These are phyloP conservation scores for Coelastrella sp. DNA, from an alignment of 139 green algal species.

Conservation along the genomic window DNA sequence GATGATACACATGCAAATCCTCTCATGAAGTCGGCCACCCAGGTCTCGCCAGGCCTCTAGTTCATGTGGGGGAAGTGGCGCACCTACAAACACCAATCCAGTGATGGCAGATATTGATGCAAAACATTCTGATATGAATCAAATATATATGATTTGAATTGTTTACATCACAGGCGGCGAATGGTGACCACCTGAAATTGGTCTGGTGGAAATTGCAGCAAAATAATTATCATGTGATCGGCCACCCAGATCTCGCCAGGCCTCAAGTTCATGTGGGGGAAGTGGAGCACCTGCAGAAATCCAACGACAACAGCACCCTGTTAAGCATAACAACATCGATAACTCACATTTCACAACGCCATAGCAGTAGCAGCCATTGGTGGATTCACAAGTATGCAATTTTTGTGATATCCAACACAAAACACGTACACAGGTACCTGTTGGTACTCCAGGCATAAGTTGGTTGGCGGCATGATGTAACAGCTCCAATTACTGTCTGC, in stretches of 20 bases:
- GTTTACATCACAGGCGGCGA: no score
- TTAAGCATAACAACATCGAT: no score
- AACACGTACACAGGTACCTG: not conserved
- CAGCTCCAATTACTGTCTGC: slow-evolving; percentile 53
- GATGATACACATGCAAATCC: slow-evolving; percentile 50
- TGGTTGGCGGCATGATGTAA: slow-evolving; percentile 52
- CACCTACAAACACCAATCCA: slow-evolving; percentile 11
- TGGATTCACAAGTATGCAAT: not conserved
- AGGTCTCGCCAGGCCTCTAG: slow-evolving; percentile 43
- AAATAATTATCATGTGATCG: slow-evolving; percentile 51
- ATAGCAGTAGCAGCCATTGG: no score
- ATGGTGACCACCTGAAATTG: no score
- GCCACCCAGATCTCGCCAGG: slow-evolving; percentile 52
- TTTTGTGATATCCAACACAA: not conserved
- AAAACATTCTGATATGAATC: no score
- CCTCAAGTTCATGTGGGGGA: not conserved
- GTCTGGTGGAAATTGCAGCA: no score
- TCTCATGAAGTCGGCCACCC: slow-evolving; percentile 60
- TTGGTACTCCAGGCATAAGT: slow-evolving; percentile 49
- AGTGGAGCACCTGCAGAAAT: not conserved
- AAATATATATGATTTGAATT: no score
- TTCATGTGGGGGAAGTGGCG: slow-evolving; percentile 1
- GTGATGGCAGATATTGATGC: not conserved
- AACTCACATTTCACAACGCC: no score
- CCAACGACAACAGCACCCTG: not conserved